These are phyloP conservation scores for Leptosphaerulina australis DNA, from an alignment of 2,329 filamentous ascomycete genomes.

Conservation along the genomic window DNA sequence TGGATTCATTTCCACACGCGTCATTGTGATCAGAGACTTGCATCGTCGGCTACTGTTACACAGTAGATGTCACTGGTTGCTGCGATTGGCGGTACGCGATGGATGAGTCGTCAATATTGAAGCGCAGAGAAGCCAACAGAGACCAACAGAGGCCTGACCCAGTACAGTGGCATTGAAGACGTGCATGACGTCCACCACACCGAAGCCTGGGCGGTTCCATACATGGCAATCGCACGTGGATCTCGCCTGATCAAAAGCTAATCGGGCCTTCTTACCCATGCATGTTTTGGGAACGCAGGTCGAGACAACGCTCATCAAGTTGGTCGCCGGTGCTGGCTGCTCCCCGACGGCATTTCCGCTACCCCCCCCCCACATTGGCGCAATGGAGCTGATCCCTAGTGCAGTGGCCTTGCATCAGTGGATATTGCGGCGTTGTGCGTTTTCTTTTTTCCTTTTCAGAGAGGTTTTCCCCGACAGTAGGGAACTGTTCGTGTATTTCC, in stretches of 20 bases:
- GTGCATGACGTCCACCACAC: slow-evolving; percentile 39
- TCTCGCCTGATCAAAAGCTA: slow-evolving; percentile 27
- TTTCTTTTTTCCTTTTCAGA: slow-evolving; percentile 12
- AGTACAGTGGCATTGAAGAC: slow-evolving; percentile 33
- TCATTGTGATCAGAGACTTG: slow-evolving; percentile 27
- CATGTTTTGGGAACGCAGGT: slow-evolving; percentile 5
- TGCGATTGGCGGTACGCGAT: slow-evolving; percentile 26
- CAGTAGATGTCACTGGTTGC: slow-evolving; percentile 30
- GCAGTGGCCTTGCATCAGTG: slow-evolving; percentile 22
- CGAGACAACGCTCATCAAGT: slow-evolving; percentile 12
- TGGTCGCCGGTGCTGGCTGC: slow-evolving; percentile 15
- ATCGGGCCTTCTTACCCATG: slow-evolving; percentile 11
- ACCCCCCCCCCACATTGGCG: slow-evolving; percentile 12
- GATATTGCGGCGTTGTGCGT: slow-evolving; percentile 14
- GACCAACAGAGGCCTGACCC: slow-evolving; percentile 32
- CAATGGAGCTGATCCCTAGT: slow-evolving; percentile 13
- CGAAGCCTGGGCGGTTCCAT: slow-evolving; percentile 28
- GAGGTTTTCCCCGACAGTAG: neutral
- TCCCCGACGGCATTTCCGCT: slow-evolving; percentile 19
- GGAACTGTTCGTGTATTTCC: slow-evolving; percentile 1
- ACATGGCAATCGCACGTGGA: slow-evolving; percentile 36
- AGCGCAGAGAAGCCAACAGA: slow-evolving; percentile 13
- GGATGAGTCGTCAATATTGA: slow-evolving; percentile 27
- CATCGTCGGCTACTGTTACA: slow-evolving; percentile 28
- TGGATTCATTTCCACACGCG: slow-evolving; percentile 38